A percentile compares a stretch with the other conserved stretches of the same genome.
Evolutionary conservation across 495 filamentous ascomycete genomes (phyloP).

Genomic region (Penicillium arizonense): DNA sequence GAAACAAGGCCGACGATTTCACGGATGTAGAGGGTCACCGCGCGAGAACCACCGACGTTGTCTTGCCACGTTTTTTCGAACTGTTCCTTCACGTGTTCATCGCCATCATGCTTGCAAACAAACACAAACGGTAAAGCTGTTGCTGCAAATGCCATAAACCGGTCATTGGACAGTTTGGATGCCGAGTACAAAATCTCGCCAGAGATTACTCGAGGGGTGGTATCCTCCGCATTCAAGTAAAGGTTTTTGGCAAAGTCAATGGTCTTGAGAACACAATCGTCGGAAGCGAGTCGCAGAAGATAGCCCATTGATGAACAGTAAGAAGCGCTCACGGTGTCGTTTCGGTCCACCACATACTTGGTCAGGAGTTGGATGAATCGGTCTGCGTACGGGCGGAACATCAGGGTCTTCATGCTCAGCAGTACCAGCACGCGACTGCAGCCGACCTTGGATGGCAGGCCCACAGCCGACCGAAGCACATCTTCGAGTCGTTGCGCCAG

Average conservation of each 20-base stretch:
- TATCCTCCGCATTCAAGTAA: slow-evolving; percentile 79
- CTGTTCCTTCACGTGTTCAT: slow-evolving; percentile 69
- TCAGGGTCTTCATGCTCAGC: slow-evolving; percentile 71
- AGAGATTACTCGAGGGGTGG: slow-evolving; percentile 66
- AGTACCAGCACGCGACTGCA: slow-evolving; percentile 82
- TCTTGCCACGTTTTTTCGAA: slow-evolving; percentile 86
- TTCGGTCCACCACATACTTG: slow-evolving; percentile 81
- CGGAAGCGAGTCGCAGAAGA: slow-evolving; percentile 68
- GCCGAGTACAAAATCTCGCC: slow-evolving; percentile 77
- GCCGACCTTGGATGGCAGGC: slow-evolving; percentile 89
- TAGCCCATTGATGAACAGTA: slow-evolving; percentile 89
- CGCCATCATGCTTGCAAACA: slow-evolving; percentile 78
- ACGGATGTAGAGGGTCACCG: slow-evolving; percentile 75
- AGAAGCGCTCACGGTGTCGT: slow-evolving; percentile 81
- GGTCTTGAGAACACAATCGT: slow-evolving; percentile 66
- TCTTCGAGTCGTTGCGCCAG: slow-evolving; percentile 70
- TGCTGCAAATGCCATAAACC: slow-evolving; percentile 73
- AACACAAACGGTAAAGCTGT: slow-evolving; percentile 83
- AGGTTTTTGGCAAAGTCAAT: slow-evolving; percentile 63
- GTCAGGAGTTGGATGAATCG: slow-evolving; percentile 72
- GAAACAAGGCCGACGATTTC: slow-evolving; percentile 74
- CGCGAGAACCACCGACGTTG: slow-evolving; percentile 79
- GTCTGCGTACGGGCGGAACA: slow-evolving; percentile 76
- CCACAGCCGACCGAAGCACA: slow-evolving; percentile 80
- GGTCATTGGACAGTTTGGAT: slow-evolving; percentile 84